These are phyloP conservation scores for Cinchona pubescens DNA, from an alignment of 257 asterid genomes.

Conservation along the genomic window DNA sequence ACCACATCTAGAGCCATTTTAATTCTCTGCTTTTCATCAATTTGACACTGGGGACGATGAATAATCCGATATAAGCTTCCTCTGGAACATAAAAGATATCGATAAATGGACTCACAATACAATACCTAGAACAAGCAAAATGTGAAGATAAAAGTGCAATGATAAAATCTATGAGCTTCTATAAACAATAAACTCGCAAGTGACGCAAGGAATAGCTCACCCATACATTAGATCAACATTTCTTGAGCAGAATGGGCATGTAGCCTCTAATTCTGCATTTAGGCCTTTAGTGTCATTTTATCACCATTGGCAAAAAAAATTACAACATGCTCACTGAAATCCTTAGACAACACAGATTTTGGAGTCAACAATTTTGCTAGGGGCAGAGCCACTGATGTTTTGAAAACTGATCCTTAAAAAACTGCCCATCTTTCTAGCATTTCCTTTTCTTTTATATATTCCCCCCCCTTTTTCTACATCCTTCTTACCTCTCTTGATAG, in stretches of 20 bases:
- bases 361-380: background rate
- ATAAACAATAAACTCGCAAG: background rate
- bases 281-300: background rate
- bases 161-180: background rate
- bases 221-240: background rate
- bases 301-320: background rate
- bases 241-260: background rate
- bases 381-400: background rate
- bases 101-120: background rate
- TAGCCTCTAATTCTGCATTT: background rate
- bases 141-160: background rate
- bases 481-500: background rate
- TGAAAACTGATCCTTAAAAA: background rate
- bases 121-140: background rate
- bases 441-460: background rate
- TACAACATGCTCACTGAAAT: background rate
- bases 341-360: background rate
- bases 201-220: background rate
- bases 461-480: background rate
- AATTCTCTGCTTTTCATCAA: conserved; percentile 90
- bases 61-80: conserved; percentile 96
- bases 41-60: conserved; percentile 93
- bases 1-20: conserved; percentile 99
- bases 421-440: background rate
- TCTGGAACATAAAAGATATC: conserved; percentile 47